Conservation (phyloP, 306 rosid species). For the Cotoneaster glaucophyllus region DNA sequence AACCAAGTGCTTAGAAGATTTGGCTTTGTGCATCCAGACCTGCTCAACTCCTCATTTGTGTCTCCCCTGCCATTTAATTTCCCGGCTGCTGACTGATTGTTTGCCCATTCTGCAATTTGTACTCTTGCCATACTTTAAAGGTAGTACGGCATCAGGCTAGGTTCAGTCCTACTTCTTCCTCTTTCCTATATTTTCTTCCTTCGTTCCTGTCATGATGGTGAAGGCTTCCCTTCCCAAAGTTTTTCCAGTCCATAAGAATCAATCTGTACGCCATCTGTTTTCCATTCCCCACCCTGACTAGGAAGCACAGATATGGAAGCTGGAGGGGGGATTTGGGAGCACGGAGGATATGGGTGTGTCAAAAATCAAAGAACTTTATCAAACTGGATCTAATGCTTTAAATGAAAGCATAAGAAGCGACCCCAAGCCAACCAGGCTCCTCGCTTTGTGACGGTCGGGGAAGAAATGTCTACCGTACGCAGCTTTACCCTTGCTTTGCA, state of each 20-base stretch:
- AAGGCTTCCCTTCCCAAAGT: background rate
- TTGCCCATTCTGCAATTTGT: background rate
- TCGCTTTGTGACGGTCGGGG: no score
- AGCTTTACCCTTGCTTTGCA: no score
- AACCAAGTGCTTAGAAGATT: slow-evolving; percentile 59
- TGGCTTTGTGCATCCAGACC: slow-evolving; percentile 48
- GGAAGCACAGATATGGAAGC: no score
- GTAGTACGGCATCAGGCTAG: background rate
- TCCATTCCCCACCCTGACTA: background rate
- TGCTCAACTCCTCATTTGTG: slow-evolving; percentile 25
- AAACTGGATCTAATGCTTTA: background rate
- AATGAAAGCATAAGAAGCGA: background rate
- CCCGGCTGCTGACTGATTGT: slow-evolving; percentile 12
- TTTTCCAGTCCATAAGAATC: background rate
- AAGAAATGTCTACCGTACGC: no score
- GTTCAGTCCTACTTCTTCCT: background rate
- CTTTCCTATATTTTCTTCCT: background rate
- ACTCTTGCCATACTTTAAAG: background rate
- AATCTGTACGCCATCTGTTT: background rate
- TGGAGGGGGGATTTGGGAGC: no score
- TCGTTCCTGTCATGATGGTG: background rate
- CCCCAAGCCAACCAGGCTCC: background rate
- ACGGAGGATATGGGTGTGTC: no score
- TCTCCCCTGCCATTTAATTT: slow-evolving; percentile 47
- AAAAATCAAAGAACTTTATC: background rate